Evolutionary conservation across 441 rosid genomes (phyloP).

Genomic region (Mallotus repandus): DNA sequence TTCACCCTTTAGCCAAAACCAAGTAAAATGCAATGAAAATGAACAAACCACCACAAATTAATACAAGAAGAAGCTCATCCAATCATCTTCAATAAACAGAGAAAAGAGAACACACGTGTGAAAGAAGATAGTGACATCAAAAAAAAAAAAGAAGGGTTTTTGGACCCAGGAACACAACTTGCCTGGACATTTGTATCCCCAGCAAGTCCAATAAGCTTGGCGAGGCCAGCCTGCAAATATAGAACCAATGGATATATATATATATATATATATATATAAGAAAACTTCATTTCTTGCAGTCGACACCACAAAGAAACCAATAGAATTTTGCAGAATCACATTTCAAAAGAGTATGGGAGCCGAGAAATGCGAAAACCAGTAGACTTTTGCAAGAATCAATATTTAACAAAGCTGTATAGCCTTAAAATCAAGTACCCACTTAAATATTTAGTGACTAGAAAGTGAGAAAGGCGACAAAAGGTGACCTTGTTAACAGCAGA

Average conservation of each 20-base stretch:
- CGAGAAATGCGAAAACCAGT: neutral
- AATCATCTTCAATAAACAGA: neutral
- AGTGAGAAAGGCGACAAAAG: neutral
- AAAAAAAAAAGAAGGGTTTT: neutral
- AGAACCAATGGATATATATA: neutral
- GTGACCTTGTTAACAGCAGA: slow-evolving; percentile 85
- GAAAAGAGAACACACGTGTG: neutral
- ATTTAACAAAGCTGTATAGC: neutral
- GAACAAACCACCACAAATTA: neutral
- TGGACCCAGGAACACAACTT: slow-evolving; percentile 20
- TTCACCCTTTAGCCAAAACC: slow-evolving; percentile 60
- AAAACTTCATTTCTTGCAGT: no score
- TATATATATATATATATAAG: neutral
- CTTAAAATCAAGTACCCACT: slow-evolving; percentile 1
- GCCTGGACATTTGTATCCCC: slow-evolving; percentile 97
- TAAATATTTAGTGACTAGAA: neutral
- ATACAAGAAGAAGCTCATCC: neutral
- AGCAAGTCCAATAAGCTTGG: slow-evolving; percentile 92
- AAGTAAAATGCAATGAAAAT: slow-evolving; percentile 4
- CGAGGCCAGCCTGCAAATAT: slow-evolving; percentile 84
- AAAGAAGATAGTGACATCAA: neutral
- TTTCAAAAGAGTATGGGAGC: no score
- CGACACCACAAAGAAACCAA: neutral
- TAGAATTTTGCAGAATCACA: no score
- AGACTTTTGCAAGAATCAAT: no score